These are phyloP conservation scores for Metarhizium brunneum DNA, from an alignment of 2,329 filamentous ascomycete species.

Conservation along the genomic window DNA sequence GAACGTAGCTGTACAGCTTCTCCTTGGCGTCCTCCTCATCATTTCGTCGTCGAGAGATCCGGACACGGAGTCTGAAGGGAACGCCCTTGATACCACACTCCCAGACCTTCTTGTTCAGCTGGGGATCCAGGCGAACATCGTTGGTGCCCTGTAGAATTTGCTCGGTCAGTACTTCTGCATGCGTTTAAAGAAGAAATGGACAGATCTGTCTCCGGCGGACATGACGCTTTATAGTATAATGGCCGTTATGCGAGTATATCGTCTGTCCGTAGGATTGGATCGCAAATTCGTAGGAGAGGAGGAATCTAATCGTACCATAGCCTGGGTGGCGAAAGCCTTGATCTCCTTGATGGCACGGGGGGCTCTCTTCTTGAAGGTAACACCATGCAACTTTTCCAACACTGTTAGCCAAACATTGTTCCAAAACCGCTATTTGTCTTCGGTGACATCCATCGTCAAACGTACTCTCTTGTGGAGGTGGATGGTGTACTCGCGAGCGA, in stretches of 20 bases:
- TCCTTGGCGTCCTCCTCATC: constrained; percentile 99
- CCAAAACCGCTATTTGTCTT: constrained; percentile 6
- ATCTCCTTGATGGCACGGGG: constrained; percentile 99
- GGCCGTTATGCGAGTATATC: not conserved
- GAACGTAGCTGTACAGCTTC: constrained; percentile 99
- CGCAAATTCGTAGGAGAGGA: not conserved
- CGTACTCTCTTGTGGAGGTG: constrained; percentile 89
- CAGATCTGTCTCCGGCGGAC: not conserved
- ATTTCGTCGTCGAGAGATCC: constrained; percentile 99
- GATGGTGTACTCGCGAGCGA: constrained; percentile 99
- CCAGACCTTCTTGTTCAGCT: constrained; percentile 99
- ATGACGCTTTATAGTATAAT: not conserved
- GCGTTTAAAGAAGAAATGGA: not conserved
- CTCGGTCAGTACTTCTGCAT: constrained; percentile 11
- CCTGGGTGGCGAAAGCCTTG: constrained; percentile 81
- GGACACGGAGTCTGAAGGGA: constrained; percentile 91
- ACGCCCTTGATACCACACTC: constrained; percentile 98
- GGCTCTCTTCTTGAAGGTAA: constrained; percentile 99
- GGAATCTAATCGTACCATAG: constrained; percentile 68
- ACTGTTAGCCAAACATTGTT: constrained; percentile 7
- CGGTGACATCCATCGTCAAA: constrained; percentile 7
- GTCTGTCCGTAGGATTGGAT: not conserved
- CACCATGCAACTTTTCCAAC: constrained; percentile 72
- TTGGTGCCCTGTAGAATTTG: constrained; percentile 65
- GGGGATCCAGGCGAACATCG: constrained; percentile 96